Base-by-base conservation (phyloP, 352 stramenopile genomes). In the Phytophthora nicotianae region DNA sequence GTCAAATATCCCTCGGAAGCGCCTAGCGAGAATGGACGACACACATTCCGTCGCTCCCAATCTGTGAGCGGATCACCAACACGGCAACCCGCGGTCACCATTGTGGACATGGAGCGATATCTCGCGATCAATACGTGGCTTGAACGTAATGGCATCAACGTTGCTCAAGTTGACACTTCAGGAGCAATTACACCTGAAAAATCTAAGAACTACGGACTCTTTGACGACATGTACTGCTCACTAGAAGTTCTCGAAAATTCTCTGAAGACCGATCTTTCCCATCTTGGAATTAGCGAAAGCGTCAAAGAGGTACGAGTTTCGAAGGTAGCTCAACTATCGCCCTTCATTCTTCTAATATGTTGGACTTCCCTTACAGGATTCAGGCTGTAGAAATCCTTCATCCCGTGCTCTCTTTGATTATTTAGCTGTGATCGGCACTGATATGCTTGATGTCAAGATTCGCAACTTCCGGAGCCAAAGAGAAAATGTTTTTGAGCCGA, bases 401-500 rank as follows among this genome's bases (percentile, higher is more conserved):
- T 48, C 46, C 2, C 46, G 58, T 23, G 32, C 70, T 17, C 40
- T 86, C 2, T 65, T 82, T 23, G 77, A 85, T 50, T 87, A 85
- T 53, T 50, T 87, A 19, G 56, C 70, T 4, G 74, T 87, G 17
- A 75, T 87, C 9, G 72, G 63, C n/a, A 61, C 68, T 0, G 77
- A 87, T 38, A 60, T 83, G 29, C 50, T 75, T 0, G 77, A 87
- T 52, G 59, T 87, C 20, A 64, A 65, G 16, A 77, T 73, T 21
- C 70, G 56, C 33, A 83, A 77, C 37, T 80, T 69, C 45, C 77
- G 73, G 76, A 75, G 72, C 13, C 58, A 69, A 26, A 49, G 75
- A 35, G 60, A 78, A 26, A 75, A 78, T 42, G 62, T 84, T 10
- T 89, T 78, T 35, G 77, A 88, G 41, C 69, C 82, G 1, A 86